Conservation (phyloP, 768 basidiomycete species). For the Naganishia kalamii region DNA sequence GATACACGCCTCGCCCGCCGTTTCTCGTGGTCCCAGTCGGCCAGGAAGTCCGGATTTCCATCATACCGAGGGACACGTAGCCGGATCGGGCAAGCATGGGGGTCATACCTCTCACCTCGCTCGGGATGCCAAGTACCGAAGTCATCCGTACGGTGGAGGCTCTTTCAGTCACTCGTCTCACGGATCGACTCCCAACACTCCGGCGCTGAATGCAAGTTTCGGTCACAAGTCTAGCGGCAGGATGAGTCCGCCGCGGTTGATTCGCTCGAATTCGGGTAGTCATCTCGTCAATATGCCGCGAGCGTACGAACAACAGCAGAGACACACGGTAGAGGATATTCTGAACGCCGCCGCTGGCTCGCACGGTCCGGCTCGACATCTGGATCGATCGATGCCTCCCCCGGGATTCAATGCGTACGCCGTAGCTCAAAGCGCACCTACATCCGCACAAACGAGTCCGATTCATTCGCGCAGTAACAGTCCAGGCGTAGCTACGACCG, state of each 20-base stretch:
- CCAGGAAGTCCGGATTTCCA: conserved; percentile 37
- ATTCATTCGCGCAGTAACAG: conserved; percentile 38
- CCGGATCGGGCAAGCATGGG: conserved; percentile 43
- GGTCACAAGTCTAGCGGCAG: conserved; percentile 13
- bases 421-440: conserved; percentile 37
- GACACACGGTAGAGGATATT: conserved; percentile 47
- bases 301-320: conserved; percentile 11
- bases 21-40: conserved; percentile 36
- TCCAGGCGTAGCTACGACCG: conserved; percentile 28
- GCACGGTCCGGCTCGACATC: conserved; percentile 27
- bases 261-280: conserved; percentile 39
- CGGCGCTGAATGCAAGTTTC: not conserved
- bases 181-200: conserved; percentile 9
- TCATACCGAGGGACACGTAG: conserved; percentile 35
- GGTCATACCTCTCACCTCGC: conserved; percentile 38
- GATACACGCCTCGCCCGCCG: conserved; percentile 32
- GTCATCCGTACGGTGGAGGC: conserved; percentile 24
- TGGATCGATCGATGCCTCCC: conserved; percentile 40
- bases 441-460: conserved; percentile 40
- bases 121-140: conserved; percentile 37
- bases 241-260: conserved; percentile 18
- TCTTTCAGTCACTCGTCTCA: not conserved
- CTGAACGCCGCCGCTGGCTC: conserved; percentile 41
- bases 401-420: conserved; percentile 34
- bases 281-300: conserved; percentile 21